Conservation (phyloP, 352 stramenopile species). For the Globisporangium sylvaticum region DNA sequence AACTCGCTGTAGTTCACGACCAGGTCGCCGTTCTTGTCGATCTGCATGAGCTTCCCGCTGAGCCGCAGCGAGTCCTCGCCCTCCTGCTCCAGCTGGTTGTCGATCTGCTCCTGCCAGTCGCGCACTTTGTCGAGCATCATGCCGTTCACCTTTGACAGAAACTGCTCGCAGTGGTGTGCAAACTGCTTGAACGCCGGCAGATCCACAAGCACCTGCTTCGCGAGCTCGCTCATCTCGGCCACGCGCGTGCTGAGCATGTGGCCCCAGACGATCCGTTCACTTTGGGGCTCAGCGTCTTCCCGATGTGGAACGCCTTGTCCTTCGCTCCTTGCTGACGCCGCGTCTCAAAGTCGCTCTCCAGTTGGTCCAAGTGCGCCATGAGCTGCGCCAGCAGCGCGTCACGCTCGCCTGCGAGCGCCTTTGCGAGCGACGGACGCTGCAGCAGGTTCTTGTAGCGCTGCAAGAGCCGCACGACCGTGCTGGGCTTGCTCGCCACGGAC, state of each 20-base stretch:
- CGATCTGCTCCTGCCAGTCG: slow-evolving; percentile 84
- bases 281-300: slow-evolving; percentile 81
- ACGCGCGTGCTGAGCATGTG: slow-evolving; percentile 67
- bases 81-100: slow-evolving; percentile 57
- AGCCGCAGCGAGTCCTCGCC: slow-evolving; percentile 62
- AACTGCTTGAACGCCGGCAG: slow-evolving; percentile 57
- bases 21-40: slow-evolving; percentile 84
- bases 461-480: slow-evolving; percentile 73
- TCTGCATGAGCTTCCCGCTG: slow-evolving; percentile 89
- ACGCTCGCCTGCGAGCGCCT: slow-evolving; percentile 72
- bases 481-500: slow-evolving; percentile 49
- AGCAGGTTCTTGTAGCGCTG: slow-evolving; percentile 86
- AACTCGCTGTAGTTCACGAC: slow-evolving; percentile 93
- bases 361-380: slow-evolving; percentile 78
- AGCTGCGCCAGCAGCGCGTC: slow-evolving; percentile 88
- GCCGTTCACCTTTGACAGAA: slow-evolving; percentile 50
- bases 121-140: slow-evolving; percentile 77
- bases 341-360: slow-evolving; percentile 85
- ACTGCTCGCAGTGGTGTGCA: slow-evolving; percentile 47
- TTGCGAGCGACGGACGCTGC: slow-evolving; percentile 67
- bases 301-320: slow-evolving; percentile 42
- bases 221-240: slow-evolving; percentile 44
- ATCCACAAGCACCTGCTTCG: slow-evolving; percentile 56
- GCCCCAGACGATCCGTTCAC: slow-evolving; percentile 84
- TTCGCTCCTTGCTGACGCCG: slow-evolving; percentile 30